Base-by-base conservation (phyloP, 2,329 filamentous ascomycete species). In the Diaporthe aspalathi region DNA sequence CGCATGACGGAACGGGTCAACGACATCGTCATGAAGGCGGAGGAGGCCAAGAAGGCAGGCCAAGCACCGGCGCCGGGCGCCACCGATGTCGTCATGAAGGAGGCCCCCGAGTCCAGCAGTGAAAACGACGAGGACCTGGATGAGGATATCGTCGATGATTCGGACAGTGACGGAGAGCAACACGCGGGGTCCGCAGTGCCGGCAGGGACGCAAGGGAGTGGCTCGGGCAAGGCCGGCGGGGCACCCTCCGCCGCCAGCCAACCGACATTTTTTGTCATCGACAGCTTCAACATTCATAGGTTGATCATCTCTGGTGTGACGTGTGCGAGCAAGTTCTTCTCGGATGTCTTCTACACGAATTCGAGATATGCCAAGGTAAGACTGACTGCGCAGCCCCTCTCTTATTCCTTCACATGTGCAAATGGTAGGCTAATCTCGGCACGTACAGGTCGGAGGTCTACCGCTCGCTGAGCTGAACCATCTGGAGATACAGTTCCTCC, bases 261-360 rank as follows among this genome's bases (percentile, higher is more conserved):
- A n/a, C 85, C 86, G 6, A 89, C 88, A 11, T 90, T 89, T 72
- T 98, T 99, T 79, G 95, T 98, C 50, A 96, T 98, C 14, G 96
- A 99, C 83, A 98, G 96, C 83, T 99, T 96, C 85, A 99, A 99
- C 83, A 98, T 99, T 74, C 96, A 99, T 80, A 91, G 96, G 69
- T 86, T 99, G 69, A 95, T 98, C 68, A 99, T 99, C 79, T 94
- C 96, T 2, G 96, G 95, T 45, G 96, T 99, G 54, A 99, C 96
- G 3, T 98, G 96, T 82, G 95, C 96, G 6, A 98, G 95, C 89
- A 99, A 99, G 82, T 99, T 98, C 87, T 99, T 99, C 83, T 98
- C 95, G 6, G 90, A 99, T 83, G 95, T 98, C 50, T 99, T 99
- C 78, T 99, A 98, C 80, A 99, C 96, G 12, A 99, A 99, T 82